These are phyloP conservation scores for Moricandia moricandioides DNA, from an alignment of 345 rosid genomes.

Conservation along the genomic window DNA sequence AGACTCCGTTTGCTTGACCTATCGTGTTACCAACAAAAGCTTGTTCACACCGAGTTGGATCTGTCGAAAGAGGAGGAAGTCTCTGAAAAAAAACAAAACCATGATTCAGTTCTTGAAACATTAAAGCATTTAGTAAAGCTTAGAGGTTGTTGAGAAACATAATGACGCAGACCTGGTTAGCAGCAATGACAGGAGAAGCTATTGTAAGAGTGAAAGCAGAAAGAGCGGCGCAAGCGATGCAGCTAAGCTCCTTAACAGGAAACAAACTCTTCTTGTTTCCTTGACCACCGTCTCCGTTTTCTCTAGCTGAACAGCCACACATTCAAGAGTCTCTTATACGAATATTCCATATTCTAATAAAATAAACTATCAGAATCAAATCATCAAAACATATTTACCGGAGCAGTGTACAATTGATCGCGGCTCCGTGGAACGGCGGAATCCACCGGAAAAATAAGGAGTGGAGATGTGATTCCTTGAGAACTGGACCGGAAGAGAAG, in stretches of 20 bases:
- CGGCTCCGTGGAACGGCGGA: slow-evolving; percentile 27
- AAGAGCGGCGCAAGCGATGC: slow-evolving; percentile 64
- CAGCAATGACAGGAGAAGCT: slow-evolving; percentile 80
- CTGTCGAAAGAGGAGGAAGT: slow-evolving; percentile 88
- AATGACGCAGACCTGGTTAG: slow-evolving; percentile 52
- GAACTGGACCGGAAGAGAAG: slow-evolving; percentile 44
- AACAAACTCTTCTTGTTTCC: slow-evolving; percentile 35
- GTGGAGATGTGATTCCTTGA: slow-evolving; percentile 24
- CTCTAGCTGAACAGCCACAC: slow-evolving; percentile 34
- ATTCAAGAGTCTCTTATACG: neutral
- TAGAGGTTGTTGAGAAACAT: neutral
- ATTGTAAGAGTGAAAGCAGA: slow-evolving; percentile 66
- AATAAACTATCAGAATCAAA: neutral
- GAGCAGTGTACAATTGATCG: slow-evolving; percentile 52
- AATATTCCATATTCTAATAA: no score
- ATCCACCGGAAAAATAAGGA: slow-evolving; percentile 14
- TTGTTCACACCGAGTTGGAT: slow-evolving; percentile 80
- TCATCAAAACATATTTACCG: slow-evolving; percentile 37
- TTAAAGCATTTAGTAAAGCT: neutral
- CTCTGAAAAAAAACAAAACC: slow-evolving; percentile 54
- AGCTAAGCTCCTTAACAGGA: slow-evolving; percentile 50
- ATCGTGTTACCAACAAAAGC: slow-evolving; percentile 93
- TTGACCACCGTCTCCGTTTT: slow-evolving; percentile 31
- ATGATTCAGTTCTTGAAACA: slow-evolving; percentile 6
- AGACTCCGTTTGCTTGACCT: slow-evolving; percentile 97